Evolutionary conservation across 1,139 yeast genomes (phyloP).

Genomic region (Blastobotrys elegans): DNA sequence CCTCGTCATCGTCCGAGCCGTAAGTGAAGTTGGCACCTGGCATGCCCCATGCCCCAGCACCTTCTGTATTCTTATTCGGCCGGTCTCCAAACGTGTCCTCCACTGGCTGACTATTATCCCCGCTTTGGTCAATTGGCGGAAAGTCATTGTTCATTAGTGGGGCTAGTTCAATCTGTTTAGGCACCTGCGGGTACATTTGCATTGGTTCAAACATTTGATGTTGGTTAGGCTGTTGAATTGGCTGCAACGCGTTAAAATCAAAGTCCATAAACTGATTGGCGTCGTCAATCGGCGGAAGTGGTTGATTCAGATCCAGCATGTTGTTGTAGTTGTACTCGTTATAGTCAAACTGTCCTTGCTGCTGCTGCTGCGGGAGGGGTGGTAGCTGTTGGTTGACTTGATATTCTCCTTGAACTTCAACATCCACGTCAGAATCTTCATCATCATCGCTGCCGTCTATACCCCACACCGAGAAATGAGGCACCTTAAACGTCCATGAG

Average conservation of each 20-base stretch:
- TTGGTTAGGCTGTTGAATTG: not conserved
- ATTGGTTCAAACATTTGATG: not conserved
- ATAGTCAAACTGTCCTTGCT: not conserved
- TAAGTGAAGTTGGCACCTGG: constrained; percentile 10
- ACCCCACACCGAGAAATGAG: constrained; percentile 95
- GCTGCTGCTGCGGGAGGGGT: not conserved
- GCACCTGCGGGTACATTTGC: not conserved
- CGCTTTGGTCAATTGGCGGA: constrained; percentile 1
- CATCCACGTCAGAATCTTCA: constrained; percentile 41
- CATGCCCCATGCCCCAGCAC: constrained; percentile 12
- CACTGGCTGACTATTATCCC: not conserved
- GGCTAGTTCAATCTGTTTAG: not conserved
- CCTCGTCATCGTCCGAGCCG: constrained; percentile 14
- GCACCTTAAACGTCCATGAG: constrained; percentile 75
- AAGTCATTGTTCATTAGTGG: not conserved
- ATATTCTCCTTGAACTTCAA: constrained; percentile 1
- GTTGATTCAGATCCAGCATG: not conserved
- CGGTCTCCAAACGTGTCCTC: constrained; percentile 15
- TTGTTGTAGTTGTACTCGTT: too few species aligned
- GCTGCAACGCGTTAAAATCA: too few species aligned
- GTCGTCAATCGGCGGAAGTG: not conserved
- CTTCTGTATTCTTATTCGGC: not conserved
- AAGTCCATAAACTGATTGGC: too few species aligned
- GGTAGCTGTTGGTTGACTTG: not conserved
- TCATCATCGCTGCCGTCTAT: constrained; percentile 57